Conservation (phyloP, 2,329 filamentous ascomycete species). For the Ophiobolus disseminans region DNA sequence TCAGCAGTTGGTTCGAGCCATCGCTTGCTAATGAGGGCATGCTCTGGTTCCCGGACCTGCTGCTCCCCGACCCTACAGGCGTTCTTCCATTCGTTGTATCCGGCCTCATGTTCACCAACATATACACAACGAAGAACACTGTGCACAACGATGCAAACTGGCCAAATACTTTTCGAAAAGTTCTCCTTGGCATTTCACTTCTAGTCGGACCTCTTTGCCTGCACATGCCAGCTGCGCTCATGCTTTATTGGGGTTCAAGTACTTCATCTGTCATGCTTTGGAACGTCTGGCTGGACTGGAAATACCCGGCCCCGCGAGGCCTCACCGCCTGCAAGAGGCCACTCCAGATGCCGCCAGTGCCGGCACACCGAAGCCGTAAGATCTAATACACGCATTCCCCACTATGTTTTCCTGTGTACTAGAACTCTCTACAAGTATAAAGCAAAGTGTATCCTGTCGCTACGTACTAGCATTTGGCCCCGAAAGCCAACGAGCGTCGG, state of each 20-base stretch:
- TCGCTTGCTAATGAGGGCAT: conserved; percentile 63
- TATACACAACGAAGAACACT: conserved; percentile 43
- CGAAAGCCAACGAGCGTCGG: no score
- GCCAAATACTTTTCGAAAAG: conserved; percentile 28
- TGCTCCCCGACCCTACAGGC: conserved; percentile 60
- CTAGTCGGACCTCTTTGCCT: conserved; percentile 43
- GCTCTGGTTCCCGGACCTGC: conserved; percentile 67
- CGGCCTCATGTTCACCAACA: conserved; percentile 57
- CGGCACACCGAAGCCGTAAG: conserved; percentile 8
- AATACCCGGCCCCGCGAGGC: conserved; percentile 33
- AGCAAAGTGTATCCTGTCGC: no score
- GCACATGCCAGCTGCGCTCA: conserved; percentile 49
- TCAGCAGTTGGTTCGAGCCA: conserved; percentile 52
- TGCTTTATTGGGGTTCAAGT: conserved; percentile 51
- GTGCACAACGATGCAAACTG: conserved; percentile 18
- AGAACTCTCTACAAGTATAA: neutral
- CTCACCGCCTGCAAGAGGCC: conserved; percentile 38
- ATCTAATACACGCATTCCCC: neutral
- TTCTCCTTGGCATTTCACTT: conserved; percentile 38
- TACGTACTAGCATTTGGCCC: no score
- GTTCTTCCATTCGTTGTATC: conserved; percentile 59
- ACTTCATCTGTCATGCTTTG: conserved; percentile 43
- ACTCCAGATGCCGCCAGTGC: conserved; percentile 28
- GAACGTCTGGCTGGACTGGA: conserved; percentile 43
- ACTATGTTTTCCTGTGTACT: neutral